phyloP scores from a whole-genome alignment of 495 filamentous ascomycete species.

The Elasticomyces elasticus region DNA sequence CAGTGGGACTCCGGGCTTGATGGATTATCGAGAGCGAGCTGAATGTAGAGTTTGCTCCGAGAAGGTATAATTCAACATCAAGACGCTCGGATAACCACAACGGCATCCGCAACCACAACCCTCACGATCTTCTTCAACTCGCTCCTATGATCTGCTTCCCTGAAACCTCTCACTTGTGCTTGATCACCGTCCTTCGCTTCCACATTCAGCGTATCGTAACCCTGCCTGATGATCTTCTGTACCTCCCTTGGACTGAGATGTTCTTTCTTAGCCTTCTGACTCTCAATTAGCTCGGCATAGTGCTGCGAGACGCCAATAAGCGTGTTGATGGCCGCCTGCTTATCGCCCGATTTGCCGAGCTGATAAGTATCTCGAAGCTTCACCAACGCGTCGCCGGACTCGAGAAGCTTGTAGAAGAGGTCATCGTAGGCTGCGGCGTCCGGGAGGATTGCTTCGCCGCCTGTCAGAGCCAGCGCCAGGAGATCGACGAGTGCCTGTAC shows the following conservation, averaged over 20 bases:
- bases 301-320: slow-evolving; percentile 77
- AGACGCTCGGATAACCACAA: neutral
- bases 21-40: no score
- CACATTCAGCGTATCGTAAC: slow-evolving; percentile 86
- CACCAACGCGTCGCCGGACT: slow-evolving; percentile 71
- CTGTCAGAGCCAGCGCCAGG: slow-evolving; percentile 75
- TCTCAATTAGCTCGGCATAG: slow-evolving; percentile 64
- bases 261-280: slow-evolving; percentile 39
- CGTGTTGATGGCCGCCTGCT: slow-evolving; percentile 59
- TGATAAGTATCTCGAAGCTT: slow-evolving; percentile 74
- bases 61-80: no score
- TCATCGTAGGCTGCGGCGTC: slow-evolving; percentile 84
- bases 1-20: no score
- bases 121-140: slow-evolving; percentile 73
- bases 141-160: slow-evolving; percentile 62
- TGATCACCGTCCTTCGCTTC: slow-evolving; percentile 74
- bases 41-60: no score
- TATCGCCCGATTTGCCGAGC: slow-evolving; percentile 42
- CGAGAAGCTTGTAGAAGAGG: slow-evolving; percentile 94
- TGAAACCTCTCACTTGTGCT: slow-evolving; percentile 59
- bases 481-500: slow-evolving; percentile 70
- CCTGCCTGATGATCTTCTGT: slow-evolving; percentile 82
- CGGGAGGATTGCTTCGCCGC: slow-evolving; percentile 87
- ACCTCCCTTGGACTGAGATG: slow-evolving; percentile 74
- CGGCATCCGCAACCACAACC: slow-evolving; percentile 59